phyloP scores from a whole-genome alignment of 2,329 filamentous ascomycete species.

The Cadophora sp. region DNA sequence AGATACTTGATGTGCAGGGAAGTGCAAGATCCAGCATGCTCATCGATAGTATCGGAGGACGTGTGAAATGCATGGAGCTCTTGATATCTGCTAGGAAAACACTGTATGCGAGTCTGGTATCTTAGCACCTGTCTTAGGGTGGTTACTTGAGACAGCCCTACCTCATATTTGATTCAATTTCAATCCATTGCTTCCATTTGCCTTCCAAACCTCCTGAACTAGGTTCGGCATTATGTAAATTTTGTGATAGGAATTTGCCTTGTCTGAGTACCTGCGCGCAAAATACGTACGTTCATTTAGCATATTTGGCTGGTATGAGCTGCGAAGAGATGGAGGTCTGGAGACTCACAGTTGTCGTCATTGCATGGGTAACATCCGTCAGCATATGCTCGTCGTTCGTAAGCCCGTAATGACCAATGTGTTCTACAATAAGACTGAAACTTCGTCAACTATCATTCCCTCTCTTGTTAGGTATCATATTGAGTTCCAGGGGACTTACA shows the following conservation, averaged over 20 bases:
- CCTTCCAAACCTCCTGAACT: neutral
- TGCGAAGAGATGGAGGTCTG: neutral
- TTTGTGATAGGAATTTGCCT: neutral
- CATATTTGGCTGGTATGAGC: neutral
- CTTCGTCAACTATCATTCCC: neutral
- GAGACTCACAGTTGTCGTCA: neutral
- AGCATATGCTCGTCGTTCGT: neutral
- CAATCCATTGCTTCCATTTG: neutral
- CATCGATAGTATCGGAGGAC: neutral
- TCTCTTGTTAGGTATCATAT: neutral
- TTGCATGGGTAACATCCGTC: neutral
- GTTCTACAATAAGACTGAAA: neutral
- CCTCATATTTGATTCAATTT: neutral
- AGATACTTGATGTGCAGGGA: neutral
- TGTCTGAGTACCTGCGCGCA: neutral
- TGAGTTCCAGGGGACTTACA: neutral
- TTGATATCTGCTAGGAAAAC: neutral
- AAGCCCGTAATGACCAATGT: neutral
- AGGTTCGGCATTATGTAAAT: neutral
- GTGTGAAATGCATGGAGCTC: neutral
- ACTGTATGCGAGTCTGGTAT: neutral
- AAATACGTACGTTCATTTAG: neutral
- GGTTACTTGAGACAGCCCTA: neutral
- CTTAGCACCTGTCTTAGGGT: neutral
- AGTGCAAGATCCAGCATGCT: neutral